Evolutionary conservation across 2,329 filamentous ascomycete genomes (phyloP).

Genomic region (Colletotrichum sp.): DNA sequence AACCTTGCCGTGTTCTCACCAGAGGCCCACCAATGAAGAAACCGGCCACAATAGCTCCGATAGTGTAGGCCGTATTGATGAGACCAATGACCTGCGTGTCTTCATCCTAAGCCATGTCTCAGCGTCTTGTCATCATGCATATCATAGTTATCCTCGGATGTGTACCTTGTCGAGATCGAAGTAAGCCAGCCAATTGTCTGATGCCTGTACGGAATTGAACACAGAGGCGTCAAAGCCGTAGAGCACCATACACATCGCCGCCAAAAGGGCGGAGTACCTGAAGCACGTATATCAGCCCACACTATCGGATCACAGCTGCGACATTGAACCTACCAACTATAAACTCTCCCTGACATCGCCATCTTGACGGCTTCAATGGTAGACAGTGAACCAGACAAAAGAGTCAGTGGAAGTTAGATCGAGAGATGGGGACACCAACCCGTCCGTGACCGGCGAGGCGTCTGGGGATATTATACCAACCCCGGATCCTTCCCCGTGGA

Average conservation of each 20-base stretch:
- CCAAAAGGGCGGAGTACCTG: constrained; percentile 68
- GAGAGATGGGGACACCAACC: neutral
- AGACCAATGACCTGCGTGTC: constrained; percentile 50
- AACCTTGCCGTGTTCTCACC: constrained; percentile 30
- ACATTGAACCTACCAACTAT: neutral
- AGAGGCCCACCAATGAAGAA: constrained; percentile 72
- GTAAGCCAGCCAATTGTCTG: constrained; percentile 68
- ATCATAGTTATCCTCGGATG: fast-evolving
- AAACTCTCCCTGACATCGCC: constrained; percentile 1
- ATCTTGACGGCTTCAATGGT: neutral
- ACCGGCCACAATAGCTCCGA: constrained; percentile 73
- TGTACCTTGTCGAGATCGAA: constrained; percentile 53
- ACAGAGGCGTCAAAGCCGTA: constrained; percentile 64
- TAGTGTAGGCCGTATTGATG: constrained; percentile 73
- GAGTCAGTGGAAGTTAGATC: neutral
- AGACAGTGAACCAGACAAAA: neutral
- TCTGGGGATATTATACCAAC: neutral
- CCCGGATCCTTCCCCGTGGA: neutral
- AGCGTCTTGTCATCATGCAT: neutral
- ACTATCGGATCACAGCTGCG: neutral
- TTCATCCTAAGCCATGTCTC: constrained; percentile 25
- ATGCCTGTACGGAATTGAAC: constrained; percentile 74
- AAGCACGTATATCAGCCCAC: neutral
- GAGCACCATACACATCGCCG: constrained; percentile 75
- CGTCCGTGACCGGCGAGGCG: neutral